Evolutionary conservation across 306 rosid species (phyloP).

Genomic region (Casuarina glauca): DNA sequence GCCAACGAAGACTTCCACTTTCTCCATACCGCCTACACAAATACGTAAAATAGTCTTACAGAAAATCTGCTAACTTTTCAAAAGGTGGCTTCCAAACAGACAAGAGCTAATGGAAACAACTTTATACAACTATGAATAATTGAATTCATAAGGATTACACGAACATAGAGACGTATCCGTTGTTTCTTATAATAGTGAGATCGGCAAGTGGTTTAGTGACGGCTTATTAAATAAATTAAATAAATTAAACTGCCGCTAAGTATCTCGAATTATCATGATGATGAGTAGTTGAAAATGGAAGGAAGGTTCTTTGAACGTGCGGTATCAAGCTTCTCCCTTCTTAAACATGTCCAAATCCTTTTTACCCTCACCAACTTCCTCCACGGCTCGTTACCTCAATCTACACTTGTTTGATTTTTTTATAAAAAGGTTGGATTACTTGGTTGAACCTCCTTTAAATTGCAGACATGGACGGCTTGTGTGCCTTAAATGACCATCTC

Average conservation of each 20-base stretch:
- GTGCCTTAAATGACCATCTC: conserved; percentile 47
- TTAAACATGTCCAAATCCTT: conserved; percentile 34
- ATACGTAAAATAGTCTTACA: conserved; percentile 32
- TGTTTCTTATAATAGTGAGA: conserved; percentile 36
- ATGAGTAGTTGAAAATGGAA: conserved; percentile 1
- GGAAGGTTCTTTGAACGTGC: conserved; percentile 5
- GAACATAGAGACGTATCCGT: not conserved
- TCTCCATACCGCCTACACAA: conserved; percentile 35
- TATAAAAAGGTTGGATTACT: not conserved
- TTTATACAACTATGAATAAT: conserved; percentile 15
- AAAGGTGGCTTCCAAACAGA: conserved; percentile 37
- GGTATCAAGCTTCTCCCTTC: conserved; percentile 4
- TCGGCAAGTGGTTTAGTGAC: conserved; percentile 28
- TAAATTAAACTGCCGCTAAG: conserved; percentile 8
- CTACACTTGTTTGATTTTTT: conserved; percentile 1
- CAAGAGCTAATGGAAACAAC: conserved; percentile 28
- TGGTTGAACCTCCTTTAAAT: not conserved
- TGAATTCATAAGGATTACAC: conserved; percentile 2
- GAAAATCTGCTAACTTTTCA: conserved; percentile 31
- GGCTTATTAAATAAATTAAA: conserved; percentile 2
- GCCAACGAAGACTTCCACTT: conserved; percentile 79
- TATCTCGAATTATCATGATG: conserved; percentile 23
- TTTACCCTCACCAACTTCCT: conserved; percentile 40
- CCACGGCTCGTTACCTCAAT: conserved; percentile 1
- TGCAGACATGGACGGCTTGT: conserved; percentile 16